These are phyloP conservation scores for Colletotrichum sp. DNA, from an alignment of 2,329 filamentous ascomycete genomes.

Conservation along the genomic window DNA sequence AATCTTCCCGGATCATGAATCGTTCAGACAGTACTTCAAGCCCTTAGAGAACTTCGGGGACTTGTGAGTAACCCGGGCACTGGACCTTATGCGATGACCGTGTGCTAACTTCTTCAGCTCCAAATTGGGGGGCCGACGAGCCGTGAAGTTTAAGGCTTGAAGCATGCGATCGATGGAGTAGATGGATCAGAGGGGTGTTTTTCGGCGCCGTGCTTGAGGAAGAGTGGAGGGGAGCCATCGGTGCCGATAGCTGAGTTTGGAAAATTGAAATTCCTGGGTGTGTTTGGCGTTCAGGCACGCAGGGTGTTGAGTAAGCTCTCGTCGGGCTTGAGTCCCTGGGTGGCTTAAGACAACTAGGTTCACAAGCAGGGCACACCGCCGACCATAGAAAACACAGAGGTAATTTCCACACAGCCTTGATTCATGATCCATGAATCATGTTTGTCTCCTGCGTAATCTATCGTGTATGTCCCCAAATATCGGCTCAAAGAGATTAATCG, in stretches of 20 bases:
- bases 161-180: too few relatives aligned
- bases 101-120: neutral
- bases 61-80: neutral
- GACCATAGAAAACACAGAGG: too few relatives aligned
- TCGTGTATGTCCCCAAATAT: neutral
- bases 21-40: too few relatives aligned
- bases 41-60: too few relatives aligned
- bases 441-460: neutral
- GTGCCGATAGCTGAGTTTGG: neutral
- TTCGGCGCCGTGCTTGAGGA: neutral
- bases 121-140: too few relatives aligned
- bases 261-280: neutral
- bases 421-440: neutral
- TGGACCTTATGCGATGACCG: neutral
- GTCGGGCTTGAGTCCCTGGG: neutral
- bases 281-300: neutral
- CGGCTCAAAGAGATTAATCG: neutral
- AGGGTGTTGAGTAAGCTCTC: neutral
- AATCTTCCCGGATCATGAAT: neutral
- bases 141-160: neutral
- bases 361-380: neutral
- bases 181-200: neutral
- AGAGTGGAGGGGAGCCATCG: neutral
- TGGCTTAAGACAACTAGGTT: neutral
- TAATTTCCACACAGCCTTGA: neutral